Percentiles rank a stretch among this genome's conserved stretches.
Conservation (phyloP, 768 basidiomycete species). For the Russula sp. region DNA sequence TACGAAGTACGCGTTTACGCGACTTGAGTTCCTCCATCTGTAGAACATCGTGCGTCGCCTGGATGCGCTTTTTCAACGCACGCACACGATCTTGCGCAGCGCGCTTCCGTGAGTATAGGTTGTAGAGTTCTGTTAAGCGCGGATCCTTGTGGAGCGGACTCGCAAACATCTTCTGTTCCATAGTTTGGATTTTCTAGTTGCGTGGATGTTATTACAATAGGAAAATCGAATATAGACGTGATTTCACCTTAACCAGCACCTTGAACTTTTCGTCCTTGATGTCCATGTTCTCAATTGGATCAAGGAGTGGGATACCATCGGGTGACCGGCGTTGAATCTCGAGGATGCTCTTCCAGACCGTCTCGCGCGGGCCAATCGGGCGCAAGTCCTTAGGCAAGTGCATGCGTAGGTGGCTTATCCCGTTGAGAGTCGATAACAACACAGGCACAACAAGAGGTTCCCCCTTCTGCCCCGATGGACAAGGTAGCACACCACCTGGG, state of each 20-base stretch:
- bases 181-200: constrained; percentile 76
- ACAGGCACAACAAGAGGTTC: constrained; percentile 84
- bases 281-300: constrained; percentile 91
- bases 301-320: constrained; percentile 76
- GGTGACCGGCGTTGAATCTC: constrained; percentile 92
- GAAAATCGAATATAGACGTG: neutral
- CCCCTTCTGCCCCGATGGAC: constrained; percentile 62
- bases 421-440: constrained; percentile 76
- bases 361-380: constrained; percentile 64
- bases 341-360: constrained; percentile 80
- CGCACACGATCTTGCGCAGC: constrained; percentile 62
- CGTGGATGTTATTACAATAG: neutral
- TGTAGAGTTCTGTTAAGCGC: constrained; percentile 73
- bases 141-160: constrained; percentile 76
- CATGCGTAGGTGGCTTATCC: constrained; percentile 80
- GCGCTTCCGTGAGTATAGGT: constrained; percentile 71
- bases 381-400: constrained; percentile 88
- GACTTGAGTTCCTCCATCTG: constrained; percentile 96
- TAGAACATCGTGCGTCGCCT: constrained; percentile 83
- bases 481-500: constrained; percentile 70
- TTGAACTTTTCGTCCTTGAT: constrained; percentile 94
- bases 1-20: constrained; percentile 87
- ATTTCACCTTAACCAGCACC: constrained; percentile 66
- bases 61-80: constrained; percentile 75
- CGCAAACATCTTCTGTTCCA: constrained; percentile 80